Base-by-base conservation (phyloP, 495 filamentous ascomycete genomes). In the Hypoxylon crocopeplum region DNA sequence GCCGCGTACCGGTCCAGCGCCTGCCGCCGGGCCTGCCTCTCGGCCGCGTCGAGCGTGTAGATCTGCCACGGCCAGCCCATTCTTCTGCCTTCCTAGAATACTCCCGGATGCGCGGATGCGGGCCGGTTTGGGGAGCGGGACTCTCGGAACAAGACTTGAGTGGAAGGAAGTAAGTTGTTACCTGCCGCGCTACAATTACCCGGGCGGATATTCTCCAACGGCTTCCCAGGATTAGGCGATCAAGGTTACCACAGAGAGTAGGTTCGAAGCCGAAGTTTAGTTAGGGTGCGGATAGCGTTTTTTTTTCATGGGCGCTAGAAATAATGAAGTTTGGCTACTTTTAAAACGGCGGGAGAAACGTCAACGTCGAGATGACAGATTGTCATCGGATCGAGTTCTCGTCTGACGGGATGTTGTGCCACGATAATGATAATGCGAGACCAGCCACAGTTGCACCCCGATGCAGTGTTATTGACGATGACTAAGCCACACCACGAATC, bases 51-150 rank as follows among this genome's bases (percentile, higher is more conserved):
- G 16, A 88, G 75, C 39, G 79, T 71, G 33, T 85, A 47, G 66
- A 91, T 84, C 38, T 82, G 77, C 64, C 82, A 90, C 3, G 84
- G 85, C 85, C 85, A 88, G 22, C 72, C 69, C 82, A 84, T 82
- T 5, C 46, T 49, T 11, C 10, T 11, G 12, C n/a, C n/a, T n/a
- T n/a, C n/a, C n/a, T n/a, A n/a, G n/a, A n/a, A n/a, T n/a, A n/a
- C n/a, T n/a, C n/a, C n/a, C n/a, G n/a, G n/a, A n/a, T n/a, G n/a
- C n/a, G n/a, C n/a, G n/a, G n/a, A n/a, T n/a, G n/a, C n/a, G n/a
- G n/a, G n/a, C 36, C 36, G 19, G 22, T 19, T n/a, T 40, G 5
- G 8, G 12, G 8, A 7, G 19, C 38, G 19, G 19, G 12, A 22
- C 17, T 40, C 20, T 7, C n/a, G 13, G 17, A 7, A 10, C 11